phyloP scores from a whole-genome alignment of 2,329 filamentous ascomycete genomes.

The Stemphylium vesicarium region DNA sequence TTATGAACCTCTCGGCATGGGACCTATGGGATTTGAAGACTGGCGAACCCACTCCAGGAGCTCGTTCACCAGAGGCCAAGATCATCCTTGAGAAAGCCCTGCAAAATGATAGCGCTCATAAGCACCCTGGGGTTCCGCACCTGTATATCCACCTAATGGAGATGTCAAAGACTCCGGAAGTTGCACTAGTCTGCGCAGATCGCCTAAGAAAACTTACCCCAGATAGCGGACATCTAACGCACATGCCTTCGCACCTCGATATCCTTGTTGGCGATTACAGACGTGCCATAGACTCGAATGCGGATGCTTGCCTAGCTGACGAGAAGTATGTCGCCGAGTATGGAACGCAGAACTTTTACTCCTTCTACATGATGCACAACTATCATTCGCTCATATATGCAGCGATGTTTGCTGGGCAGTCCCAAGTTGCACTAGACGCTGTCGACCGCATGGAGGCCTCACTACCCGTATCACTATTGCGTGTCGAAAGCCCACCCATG shows the following conservation, averaged over 20 bases:
- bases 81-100: slow-evolving; percentile 65
- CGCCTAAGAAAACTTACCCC: slow-evolving; percentile 69
- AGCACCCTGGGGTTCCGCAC: slow-evolving; percentile 75
- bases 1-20: slow-evolving; percentile 72
- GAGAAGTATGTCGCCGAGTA: slow-evolving; percentile 66
- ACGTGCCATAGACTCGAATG: slow-evolving; percentile 70
- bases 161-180: slow-evolving; percentile 72
- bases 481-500: slow-evolving; percentile 72
- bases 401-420: slow-evolving; percentile 77
- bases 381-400: slow-evolving; percentile 78
- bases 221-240: slow-evolving; percentile 72
- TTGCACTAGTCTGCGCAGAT: slow-evolving; percentile 66
- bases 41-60: slow-evolving; percentile 61
- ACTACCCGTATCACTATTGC: slow-evolving; percentile 68
- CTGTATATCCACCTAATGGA: slow-evolving; percentile 81
- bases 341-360: slow-evolving; percentile 75
- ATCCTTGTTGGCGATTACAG: slow-evolving; percentile 75
- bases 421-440: slow-evolving; percentile 66
- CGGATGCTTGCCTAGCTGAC: slow-evolving; percentile 70
- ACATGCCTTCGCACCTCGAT: slow-evolving; percentile 82
- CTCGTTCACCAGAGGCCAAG: slow-evolving; percentile 66
- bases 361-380: slow-evolving; percentile 75
- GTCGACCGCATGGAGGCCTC: slow-evolving; percentile 65
- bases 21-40: slow-evolving; percentile 67
- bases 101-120: slow-evolving; percentile 53